These are phyloP conservation scores for Kwoniella sp. DNA, from an alignment of 768 basidiomycete genomes.

Conservation along the genomic window DNA sequence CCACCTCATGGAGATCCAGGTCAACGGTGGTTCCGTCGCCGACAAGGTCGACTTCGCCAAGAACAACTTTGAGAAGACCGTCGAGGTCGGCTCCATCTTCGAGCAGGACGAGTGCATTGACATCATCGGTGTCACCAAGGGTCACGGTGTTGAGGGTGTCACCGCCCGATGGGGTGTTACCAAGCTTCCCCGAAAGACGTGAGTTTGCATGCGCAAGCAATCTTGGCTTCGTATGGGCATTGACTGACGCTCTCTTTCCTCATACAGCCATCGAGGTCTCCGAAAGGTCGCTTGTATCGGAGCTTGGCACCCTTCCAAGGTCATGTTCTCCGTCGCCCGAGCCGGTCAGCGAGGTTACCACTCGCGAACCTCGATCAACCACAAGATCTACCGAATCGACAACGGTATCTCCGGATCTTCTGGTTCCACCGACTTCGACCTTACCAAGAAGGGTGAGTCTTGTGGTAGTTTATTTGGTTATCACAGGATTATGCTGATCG, in stretches of 20 bases:
- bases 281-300: conserved; percentile 83
- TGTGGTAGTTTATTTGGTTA: not conserved
- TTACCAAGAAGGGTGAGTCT: conserved; percentile 56
- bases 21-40: conserved; percentile 88
- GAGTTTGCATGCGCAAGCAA: no score
- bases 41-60: conserved; percentile 98
- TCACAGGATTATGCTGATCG: no score
- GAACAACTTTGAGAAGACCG: conserved; percentile 92
- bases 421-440: conserved; percentile 91
- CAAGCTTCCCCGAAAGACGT: conserved; percentile 94
- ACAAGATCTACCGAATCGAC: conserved; percentile 77
- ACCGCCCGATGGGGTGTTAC: conserved; percentile 99
- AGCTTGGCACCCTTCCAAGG: conserved; percentile 65
- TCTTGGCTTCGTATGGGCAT: no score
- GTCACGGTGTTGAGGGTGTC: conserved; percentile 98
- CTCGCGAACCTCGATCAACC: conserved; percentile 52
- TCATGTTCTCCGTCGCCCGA: conserved; percentile 99
- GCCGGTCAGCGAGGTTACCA: conserved; percentile 93
- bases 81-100: conserved; percentile 81
- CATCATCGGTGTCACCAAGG: conserved; percentile 97
- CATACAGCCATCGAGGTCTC: conserved; percentile 91
- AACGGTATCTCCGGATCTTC: conserved; percentile 74
- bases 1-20: conserved; percentile 99
- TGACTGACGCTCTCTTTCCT: not conserved
- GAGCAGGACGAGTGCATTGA: conserved; percentile 97